Base-by-base conservation (phyloP, 345 rosid genomes). In the Streptanthus diversifolius region DNA sequence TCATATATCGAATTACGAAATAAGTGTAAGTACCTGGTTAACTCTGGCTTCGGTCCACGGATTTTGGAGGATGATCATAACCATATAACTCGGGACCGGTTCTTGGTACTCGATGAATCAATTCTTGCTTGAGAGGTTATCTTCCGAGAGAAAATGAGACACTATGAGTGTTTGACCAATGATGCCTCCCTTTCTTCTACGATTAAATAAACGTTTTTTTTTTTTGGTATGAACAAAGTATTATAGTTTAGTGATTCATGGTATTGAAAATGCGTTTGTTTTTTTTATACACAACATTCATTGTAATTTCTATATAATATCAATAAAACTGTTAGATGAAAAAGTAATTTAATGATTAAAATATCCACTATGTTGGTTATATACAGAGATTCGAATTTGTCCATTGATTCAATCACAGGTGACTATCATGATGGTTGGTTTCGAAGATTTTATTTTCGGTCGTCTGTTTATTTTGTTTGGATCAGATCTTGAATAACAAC, bases 21-120 rank as follows among this genome's bases (percentile, higher is more conserved):
- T 12, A 78, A 63, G 72, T 84, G 84, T 19, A 30, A 9, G 14
- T 72, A n/a, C 68, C 5, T 52, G 6, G 15, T 56, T 1, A 84
- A 84, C 61, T 80, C 27, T 0, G 87, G 85, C 11, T 75, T 84
- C 11, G 87, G 85, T 36, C 85, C 77, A 13, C 30, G 0, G 41
- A 54, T 84, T 21, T 59, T 25, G 7, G 71, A 37, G 51, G 45
- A 66, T 1, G 35, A 63, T 40, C 32, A 21, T 12, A 63, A 53
- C 70, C 27, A 41, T 27, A 53, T 47, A 3, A 1, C 8, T 53
- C 51, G 5, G 27, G 14, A 64, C 61, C 7, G 66, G 30, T 30
- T 65, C 72, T 66, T 84, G 85, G 85, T 82, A 60, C 67, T 65
- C 27, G 0, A 84, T 84, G 0, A 72, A 78, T 47, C 84, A 70